A percentile compares a stretch with the other conserved stretches of the same genome.
Conservation (phyloP, 306 rosid species). For the Casuarina equisetifolia region DNA sequence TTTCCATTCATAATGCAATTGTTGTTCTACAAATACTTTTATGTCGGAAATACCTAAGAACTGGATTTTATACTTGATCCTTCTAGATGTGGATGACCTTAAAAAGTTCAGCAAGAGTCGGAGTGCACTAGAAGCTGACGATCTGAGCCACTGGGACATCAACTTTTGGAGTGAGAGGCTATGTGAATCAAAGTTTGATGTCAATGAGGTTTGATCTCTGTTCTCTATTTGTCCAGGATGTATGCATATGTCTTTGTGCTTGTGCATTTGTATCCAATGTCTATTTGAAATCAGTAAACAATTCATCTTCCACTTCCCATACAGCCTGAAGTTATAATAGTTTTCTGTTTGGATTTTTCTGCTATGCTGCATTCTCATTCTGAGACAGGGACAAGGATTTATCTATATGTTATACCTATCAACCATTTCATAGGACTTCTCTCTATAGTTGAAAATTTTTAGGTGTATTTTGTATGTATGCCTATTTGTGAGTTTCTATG, state of each 20-base stretch:
- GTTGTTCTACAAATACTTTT: not conserved
- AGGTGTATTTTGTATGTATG: not conserved
- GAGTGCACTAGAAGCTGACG: constrained; percentile 77
- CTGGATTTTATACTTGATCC: constrained; percentile 19
- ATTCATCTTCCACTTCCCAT: constrained; percentile 13
- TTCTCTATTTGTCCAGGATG: not conserved
- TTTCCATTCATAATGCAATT: not conserved
- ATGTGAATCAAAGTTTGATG: constrained; percentile 87
- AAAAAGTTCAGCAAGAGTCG: constrained; percentile 60
- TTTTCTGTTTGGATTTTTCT: not conserved
- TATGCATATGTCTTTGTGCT: not conserved
- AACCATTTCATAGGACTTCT: constrained; percentile 9
- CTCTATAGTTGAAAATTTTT: not conserved
- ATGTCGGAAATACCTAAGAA: constrained; percentile 4
- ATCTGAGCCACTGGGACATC: constrained; percentile 81
- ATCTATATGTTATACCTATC: constrained; percentile 13
- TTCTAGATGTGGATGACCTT: constrained; percentile 76
- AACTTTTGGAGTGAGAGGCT: constrained; percentile 99
- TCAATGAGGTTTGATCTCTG: constrained; percentile 73
- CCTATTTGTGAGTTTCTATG: not conserved
- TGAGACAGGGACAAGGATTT: not conserved
- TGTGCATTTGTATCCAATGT: not conserved
- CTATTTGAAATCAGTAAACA: not conserved
- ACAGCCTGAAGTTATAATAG: not conserved
- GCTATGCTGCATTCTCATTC: not conserved